A percentile compares a stretch with the other conserved stretches of the same genome.
These are phyloP conservation scores for Seiridium cupressi DNA, from an alignment of 2,329 filamentous ascomycete species.

Conservation along the genomic window DNA sequence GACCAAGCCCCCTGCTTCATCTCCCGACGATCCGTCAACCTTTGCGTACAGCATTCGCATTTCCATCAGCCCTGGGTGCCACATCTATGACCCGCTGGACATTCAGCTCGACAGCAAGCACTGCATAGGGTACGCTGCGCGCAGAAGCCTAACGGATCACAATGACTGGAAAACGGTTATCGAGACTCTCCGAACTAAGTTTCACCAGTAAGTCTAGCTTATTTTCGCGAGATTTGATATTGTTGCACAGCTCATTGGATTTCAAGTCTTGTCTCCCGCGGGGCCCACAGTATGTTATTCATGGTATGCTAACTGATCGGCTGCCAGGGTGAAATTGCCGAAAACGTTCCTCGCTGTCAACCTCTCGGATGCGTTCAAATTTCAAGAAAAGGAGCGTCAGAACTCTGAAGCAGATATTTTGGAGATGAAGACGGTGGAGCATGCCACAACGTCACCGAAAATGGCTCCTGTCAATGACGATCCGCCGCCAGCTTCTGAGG, in stretches of 20 bases:
- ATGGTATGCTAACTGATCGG: conserved; percentile 8
- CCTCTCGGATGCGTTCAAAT: conserved; percentile 60
- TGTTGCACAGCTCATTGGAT: too few relatives aligned
- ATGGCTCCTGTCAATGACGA: neutral
- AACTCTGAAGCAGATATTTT: conserved; percentile 44
- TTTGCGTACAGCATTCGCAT: conserved; percentile 97
- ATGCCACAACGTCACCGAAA: conserved; percentile 5
- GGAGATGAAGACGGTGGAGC: conserved; percentile 43
- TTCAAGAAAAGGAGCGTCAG: conserved; percentile 54
- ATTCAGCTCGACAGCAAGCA: conserved; percentile 96
- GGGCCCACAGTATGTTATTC: too few relatives aligned
- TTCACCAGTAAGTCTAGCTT: conserved; percentile 71
- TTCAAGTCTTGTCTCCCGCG: too few relatives aligned
- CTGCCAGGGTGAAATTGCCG: conserved; percentile 60
- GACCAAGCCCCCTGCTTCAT: conserved; percentile 53
- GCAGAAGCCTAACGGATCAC: conserved; percentile 85
- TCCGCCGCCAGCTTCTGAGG: neutral
- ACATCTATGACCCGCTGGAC: conserved; percentile 93
- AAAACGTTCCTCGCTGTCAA: conserved; percentile 67
- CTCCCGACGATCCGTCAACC: conserved; percentile 60
- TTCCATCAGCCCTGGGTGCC: conserved; percentile 91
- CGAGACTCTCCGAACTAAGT: conserved; percentile 90
- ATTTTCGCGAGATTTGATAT: conserved; percentile 9
- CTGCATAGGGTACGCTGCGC: conserved; percentile 91
- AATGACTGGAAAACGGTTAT: conserved; percentile 97